Percentiles rank a stretch among this genome's conserved stretches.
phyloP scores from a whole-genome alignment of 2,329 filamentous ascomycete species.

The Aotearoamyces nothofagi region DNA sequence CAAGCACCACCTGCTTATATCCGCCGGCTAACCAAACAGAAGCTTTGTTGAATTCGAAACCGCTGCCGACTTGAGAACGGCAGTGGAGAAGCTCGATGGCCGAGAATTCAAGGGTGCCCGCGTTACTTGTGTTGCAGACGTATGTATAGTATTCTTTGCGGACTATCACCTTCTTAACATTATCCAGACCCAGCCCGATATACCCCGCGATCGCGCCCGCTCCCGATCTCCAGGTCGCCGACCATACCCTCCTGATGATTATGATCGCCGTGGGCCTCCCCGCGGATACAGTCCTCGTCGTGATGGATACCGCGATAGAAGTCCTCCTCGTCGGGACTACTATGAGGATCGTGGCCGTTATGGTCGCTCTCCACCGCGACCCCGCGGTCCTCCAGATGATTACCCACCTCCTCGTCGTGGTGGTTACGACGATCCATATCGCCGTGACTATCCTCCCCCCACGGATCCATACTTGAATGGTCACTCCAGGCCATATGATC shows the following conservation, averaged over 20 bases:
- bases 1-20: no score
- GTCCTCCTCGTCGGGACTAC: conserved; percentile 67
- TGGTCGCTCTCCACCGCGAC: conserved; percentile 67
- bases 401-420: conserved; percentile 54
- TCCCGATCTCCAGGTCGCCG: conserved; percentile 65
- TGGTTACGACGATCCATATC: conserved; percentile 65
- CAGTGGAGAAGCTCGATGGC: conserved; percentile 87
- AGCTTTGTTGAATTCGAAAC: conserved; percentile 99
- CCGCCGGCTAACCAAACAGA: conserved; percentile 10
- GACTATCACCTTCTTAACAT: conserved; percentile 14
- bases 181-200: conserved; percentile 61
- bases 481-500: conserved; percentile 30
- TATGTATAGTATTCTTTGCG: conserved; percentile 29
- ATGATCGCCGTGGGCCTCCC: conserved; percentile 67
- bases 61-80: conserved; percentile 72
- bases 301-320: conserved; percentile 77
- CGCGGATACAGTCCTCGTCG: conserved; percentile 76
- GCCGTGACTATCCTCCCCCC: conserved; percentile 42
- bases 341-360: conserved; percentile 70
- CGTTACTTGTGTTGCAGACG: conserved; percentile 78
- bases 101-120: conserved; percentile 83
- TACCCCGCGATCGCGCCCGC: conserved; percentile 51
- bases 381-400: conserved; percentile 57
- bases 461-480: conserved; percentile 44
- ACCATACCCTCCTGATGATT: conserved; percentile 62